These are phyloP conservation scores for Podaxis sp. DNA, from an alignment of 768 basidiomycete species.

Conservation along the genomic window DNA sequence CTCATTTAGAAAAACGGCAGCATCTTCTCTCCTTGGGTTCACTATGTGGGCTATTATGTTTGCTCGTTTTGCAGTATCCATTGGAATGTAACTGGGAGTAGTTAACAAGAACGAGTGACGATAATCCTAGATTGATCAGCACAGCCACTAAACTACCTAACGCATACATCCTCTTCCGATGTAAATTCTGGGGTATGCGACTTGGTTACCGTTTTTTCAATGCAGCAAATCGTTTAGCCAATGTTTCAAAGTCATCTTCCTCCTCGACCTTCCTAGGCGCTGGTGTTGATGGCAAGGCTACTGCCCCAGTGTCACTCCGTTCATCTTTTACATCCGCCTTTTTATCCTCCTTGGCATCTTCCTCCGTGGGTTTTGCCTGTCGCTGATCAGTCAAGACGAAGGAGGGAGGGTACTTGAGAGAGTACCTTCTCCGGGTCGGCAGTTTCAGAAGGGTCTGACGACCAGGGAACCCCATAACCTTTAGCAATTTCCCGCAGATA, in stretches of 20 bases:
- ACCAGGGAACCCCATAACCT: constrained; percentile 79
- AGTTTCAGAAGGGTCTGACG: constrained; percentile 25
- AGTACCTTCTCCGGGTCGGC: constrained; percentile 11
- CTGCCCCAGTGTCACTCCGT: constrained; percentile 22
- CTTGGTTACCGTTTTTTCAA: constrained; percentile 72
- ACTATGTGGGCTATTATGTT: constrained; percentile 49
- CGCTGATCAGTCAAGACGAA: neutral
- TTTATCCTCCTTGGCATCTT: neutral
- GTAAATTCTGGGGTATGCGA: neutral
- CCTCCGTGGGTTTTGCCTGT: constrained; percentile 2
- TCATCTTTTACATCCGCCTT: neutral
- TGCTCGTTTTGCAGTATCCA: constrained; percentile 32
- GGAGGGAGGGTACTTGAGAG: neutral
- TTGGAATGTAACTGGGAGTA: constrained; percentile 16
- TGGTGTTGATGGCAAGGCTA: constrained; percentile 24
- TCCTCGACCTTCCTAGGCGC: constrained; percentile 24
- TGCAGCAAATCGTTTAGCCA: constrained; percentile 80
- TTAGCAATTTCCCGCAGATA: constrained; percentile 90
- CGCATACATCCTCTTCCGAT: too few species aligned
- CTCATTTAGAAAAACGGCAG: constrained; percentile 44
- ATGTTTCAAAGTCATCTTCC: constrained; percentile 73
- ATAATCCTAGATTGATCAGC: constrained; percentile 4
- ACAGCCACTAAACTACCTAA: constrained; percentile 9
- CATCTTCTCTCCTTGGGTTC: constrained; percentile 39
- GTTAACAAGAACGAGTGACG: neutral